Percentiles rank a stretch among this genome's conserved stretches.
These are phyloP conservation scores for Apodospora peruviana DNA, from an alignment of 495 filamentous ascomycete species.

Conservation along the genomic window DNA sequence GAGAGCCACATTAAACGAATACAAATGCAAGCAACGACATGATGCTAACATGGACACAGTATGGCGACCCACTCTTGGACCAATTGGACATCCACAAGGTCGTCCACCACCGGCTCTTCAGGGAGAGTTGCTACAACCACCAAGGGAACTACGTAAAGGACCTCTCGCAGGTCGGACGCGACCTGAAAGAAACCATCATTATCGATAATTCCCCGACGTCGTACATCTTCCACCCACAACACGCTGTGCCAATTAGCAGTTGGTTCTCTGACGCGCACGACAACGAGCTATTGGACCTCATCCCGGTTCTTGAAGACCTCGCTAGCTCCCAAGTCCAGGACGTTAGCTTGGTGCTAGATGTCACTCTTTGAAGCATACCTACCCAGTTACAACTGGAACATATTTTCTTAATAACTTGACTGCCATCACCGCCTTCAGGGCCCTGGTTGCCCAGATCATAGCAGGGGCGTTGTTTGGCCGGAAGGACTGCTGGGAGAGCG, in stretches of 20 bases:
- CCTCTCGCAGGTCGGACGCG: conserved; percentile 90
- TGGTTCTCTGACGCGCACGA: conserved; percentile 99
- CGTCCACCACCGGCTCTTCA: conserved; percentile 92
- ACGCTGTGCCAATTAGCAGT: conserved; percentile 98
- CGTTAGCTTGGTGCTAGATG: conserved; percentile 96
- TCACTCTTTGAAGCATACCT: conserved; percentile 63
- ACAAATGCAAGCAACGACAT: neutral
- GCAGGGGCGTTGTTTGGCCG: conserved; percentile 36
- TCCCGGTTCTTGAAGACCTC: conserved; percentile 97
- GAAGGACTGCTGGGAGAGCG: neutral
- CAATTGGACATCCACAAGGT: conserved; percentile 97
- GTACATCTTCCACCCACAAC: conserved; percentile 99
- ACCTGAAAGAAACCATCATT: conserved; percentile 96
- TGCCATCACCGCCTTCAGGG: conserved; percentile 2
- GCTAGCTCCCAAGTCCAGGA: conserved; percentile 82
- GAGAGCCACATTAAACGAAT: neutral
- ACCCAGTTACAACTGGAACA: conserved; percentile 21
- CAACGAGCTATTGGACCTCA: conserved; percentile 96
- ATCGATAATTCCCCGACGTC: conserved; percentile 99
- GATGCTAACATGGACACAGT: conserved; percentile 48
- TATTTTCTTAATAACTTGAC: conserved; percentile 16
- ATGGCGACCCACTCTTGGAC: conserved; percentile 92
- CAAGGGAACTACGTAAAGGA: conserved; percentile 99
- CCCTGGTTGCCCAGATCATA: conserved; percentile 34
- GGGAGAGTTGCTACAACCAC: conserved; percentile 98